phyloP scores from a whole-genome alignment of 352 stramenopile species.

The Globisporangium megalacanthum region DNA sequence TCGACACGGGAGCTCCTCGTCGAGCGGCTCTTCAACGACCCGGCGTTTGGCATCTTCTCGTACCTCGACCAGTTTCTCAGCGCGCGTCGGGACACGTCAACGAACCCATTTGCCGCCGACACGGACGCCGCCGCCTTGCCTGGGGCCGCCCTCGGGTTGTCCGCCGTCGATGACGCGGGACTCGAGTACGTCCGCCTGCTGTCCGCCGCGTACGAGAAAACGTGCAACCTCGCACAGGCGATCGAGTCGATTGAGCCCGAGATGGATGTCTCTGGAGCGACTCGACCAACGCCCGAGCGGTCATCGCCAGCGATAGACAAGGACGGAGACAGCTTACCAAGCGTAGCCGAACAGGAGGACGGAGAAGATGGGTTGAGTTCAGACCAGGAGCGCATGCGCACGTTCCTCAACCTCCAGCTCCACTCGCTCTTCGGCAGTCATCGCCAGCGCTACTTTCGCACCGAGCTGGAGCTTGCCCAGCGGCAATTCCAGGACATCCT shows the following conservation, averaged over 20 bases:
- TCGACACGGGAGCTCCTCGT: conserved; percentile 61
- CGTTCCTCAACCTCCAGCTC: conserved; percentile 68
- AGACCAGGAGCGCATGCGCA: conserved; percentile 43
- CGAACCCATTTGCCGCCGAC: conserved; percentile 1
- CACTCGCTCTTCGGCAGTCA: conserved; percentile 78
- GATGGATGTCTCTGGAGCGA: too few species aligned
- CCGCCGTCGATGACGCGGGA: conserved; percentile 10
- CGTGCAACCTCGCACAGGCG: conserved; percentile 32
- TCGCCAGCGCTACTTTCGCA: conserved; percentile 56
- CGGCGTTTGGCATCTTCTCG: conserved; percentile 71
- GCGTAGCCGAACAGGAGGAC: background rate
- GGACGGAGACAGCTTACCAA: background rate
- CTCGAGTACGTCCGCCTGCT: conserved; percentile 63
- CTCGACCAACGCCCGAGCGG: background rate
- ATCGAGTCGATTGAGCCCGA: conserved; percentile 41
- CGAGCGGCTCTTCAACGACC: conserved; percentile 73
- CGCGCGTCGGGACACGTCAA: conserved; percentile 18
- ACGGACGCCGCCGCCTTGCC: background rate
- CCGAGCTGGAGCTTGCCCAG: conserved; percentile 61
- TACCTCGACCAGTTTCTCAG: conserved; percentile 70
- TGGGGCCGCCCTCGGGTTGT: too few species aligned
- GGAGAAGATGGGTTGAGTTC: conserved; percentile 4
- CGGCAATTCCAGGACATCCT: conserved; percentile 38
- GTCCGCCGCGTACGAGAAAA: conserved; percentile 61
- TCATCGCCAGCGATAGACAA: background rate